Evolutionary conservation across 805 yeast species (phyloP).

Genomic region (Wickerhamomyces alni): DNA sequence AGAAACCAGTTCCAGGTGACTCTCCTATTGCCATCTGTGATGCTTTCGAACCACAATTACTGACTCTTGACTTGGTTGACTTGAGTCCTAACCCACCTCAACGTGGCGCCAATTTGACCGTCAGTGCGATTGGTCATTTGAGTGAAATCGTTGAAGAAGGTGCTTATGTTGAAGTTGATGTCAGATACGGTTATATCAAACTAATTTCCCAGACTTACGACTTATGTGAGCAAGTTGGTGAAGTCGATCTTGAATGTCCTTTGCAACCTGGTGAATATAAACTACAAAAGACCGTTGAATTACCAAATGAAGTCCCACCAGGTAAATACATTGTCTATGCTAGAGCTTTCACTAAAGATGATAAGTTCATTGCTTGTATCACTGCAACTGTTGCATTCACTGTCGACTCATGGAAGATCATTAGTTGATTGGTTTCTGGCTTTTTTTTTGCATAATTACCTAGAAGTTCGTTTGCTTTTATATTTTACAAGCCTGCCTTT

Average conservation of each 20-base stretch:
- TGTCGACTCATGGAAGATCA: conserved; percentile 25
- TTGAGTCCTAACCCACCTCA: conserved; percentile 84
- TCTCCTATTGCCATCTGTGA: conserved; percentile 84
- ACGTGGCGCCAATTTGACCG: conserved; percentile 78
- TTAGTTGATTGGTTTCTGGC: conserved; percentile 2
- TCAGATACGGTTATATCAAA: conserved; percentile 86
- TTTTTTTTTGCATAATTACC: not conserved
- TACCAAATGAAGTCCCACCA: conserved; percentile 92
- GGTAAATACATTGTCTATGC: conserved; percentile 86
- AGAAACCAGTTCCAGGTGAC: conserved; percentile 81
- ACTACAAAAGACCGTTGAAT: conserved; percentile 66
- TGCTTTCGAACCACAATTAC: conserved; percentile 50
- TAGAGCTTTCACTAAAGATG: conserved; percentile 83
- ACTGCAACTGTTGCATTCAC: conserved; percentile 56
- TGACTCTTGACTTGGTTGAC: conserved; percentile 52
- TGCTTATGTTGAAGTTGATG: conserved; percentile 92
- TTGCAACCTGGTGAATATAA: conserved; percentile 60
- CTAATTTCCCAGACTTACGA: conserved; percentile 87
- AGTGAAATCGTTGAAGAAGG: conserved; percentile 62
- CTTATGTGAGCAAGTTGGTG: conserved; percentile 78
- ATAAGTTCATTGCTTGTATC: conserved; percentile 77
- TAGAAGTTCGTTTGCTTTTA: not conserved
- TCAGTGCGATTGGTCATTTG: conserved; percentile 67
- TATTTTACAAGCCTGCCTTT: not conserved
- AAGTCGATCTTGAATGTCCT: conserved; percentile 86